phyloP scores from a whole-genome alignment of 805 yeast species.

The Suhomyces prunicola region DNA sequence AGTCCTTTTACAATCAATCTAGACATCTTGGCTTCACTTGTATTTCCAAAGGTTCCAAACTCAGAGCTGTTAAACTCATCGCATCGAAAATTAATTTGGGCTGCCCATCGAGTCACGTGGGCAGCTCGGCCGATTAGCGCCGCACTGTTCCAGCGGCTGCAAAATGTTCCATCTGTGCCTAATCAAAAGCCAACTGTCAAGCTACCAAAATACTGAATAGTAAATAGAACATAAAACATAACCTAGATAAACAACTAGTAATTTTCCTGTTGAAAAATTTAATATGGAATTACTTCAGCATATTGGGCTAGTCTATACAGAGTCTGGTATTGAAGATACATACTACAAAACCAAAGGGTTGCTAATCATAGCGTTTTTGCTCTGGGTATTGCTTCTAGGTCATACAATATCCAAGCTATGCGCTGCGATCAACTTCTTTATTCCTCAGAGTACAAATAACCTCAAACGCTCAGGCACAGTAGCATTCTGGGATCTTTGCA shows the following conservation, averaged over 20 bases:
- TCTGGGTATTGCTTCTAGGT: neutral
- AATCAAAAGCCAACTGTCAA: neutral
- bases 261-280: neutral
- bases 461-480: constrained; percentile 2
- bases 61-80: constrained; percentile 2
- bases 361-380: neutral
- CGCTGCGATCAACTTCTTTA: neutral
- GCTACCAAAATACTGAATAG: neutral
- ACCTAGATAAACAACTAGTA: no score
- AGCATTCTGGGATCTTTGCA: constrained; percentile 19
- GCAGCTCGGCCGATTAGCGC: neutral
- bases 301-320: constrained; percentile 19
- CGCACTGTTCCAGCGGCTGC: neutral
- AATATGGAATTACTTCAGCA: constrained; percentile 31
- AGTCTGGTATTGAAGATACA: neutral
- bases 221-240: no score
- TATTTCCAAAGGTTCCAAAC: no score
- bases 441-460: constrained; percentile 7
- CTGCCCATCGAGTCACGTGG: neutral
- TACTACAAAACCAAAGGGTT: neutral
- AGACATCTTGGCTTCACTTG: constrained; percentile 48
- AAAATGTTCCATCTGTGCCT: neutral
- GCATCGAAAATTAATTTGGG: constrained; percentile 1
- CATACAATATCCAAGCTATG: neutral
- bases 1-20: constrained; percentile 89